phyloP scores from a whole-genome alignment of 139 green algal species.

The Chlorella sorokiniana region DNA sequence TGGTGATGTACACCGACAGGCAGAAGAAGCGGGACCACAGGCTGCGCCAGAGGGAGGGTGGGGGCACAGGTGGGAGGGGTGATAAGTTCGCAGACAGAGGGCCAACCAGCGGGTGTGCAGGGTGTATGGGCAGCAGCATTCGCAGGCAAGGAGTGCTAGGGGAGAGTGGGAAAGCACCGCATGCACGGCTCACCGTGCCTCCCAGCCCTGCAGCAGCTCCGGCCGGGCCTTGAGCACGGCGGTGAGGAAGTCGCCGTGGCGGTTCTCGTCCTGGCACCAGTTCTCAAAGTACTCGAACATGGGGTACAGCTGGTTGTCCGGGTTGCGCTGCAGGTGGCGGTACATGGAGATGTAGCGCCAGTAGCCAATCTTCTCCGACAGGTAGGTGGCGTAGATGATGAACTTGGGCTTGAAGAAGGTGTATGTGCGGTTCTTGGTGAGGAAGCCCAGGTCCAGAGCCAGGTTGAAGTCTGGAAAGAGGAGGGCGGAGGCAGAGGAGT shows the following conservation, averaged over 20 bases:
- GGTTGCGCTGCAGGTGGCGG: conserved; percentile 91
- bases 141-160: background rate
- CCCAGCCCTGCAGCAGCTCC: conserved; percentile 70
- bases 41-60: conserved; percentile 54
- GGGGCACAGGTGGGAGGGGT: background rate
- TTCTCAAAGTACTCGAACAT: conserved; percentile 99
- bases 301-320: conserved; percentile 98
- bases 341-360: conserved; percentile 99
- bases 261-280: conserved; percentile 94
- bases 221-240: conserved; percentile 90
- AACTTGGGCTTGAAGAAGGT: conserved; percentile 99
- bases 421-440: conserved; percentile 96
- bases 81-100: background rate
- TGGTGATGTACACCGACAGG: conserved; percentile 99
- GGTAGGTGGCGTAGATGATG: conserved; percentile 99
- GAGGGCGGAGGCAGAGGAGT: too few relatives aligned
- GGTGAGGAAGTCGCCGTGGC: conserved; percentile 95
- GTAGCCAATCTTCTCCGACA: conserved; percentile 99
- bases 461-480: conserved; percentile 85
- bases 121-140: too few relatives aligned
- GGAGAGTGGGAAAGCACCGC: background rate
- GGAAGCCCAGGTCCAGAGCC: conserved; percentile 97
- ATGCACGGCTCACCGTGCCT: conserved; percentile 11
- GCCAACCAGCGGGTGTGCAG: too few relatives aligned
- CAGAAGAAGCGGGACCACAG: conserved; percentile 99